A percentile compares a stretch with the other conserved stretches of the same genome.
phyloP scores from a whole-genome alignment of 352 stramenopile genomes.

The Thalassiosira gravida region DNA sequence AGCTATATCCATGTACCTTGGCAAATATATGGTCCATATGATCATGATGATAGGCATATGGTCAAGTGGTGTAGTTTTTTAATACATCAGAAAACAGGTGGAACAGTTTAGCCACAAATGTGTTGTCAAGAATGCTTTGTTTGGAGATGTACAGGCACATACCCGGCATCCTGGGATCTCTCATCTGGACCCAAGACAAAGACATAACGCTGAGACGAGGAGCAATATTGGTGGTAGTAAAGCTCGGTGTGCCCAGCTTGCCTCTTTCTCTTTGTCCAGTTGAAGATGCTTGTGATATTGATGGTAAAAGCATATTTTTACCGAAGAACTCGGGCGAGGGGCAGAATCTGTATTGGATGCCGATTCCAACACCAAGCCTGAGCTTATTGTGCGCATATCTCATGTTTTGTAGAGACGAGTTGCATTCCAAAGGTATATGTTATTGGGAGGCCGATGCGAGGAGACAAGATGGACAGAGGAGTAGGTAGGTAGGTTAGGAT shows the following conservation, averaged over 20 bases:
- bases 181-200: neutral
- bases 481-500: too few species aligned
- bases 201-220: neutral
- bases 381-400: too few species aligned
- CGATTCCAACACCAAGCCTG: too few species aligned
- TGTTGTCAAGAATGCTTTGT: constrained; percentile 9
- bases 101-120: constrained; percentile 9
- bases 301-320: neutral
- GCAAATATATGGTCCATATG: constrained; percentile 1
- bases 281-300: neutral
- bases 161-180: neutral
- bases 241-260: neutral
- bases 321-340: neutral
- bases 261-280: neutral
- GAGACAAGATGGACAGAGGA: too few species aligned
- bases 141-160: constrained; percentile 1
- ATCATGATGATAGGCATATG: constrained; percentile 23
- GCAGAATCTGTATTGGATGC: too few species aligned
- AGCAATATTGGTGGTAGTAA: neutral
- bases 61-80: constrained; percentile 11
- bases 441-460: too few species aligned
- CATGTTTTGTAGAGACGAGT: too few species aligned
- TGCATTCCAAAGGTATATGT: too few species aligned
- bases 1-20: constrained; percentile 19
- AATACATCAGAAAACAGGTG: constrained; percentile 29